Conservation (phyloP, 306 rosid species). For the Ormosia emarginata region DNA sequence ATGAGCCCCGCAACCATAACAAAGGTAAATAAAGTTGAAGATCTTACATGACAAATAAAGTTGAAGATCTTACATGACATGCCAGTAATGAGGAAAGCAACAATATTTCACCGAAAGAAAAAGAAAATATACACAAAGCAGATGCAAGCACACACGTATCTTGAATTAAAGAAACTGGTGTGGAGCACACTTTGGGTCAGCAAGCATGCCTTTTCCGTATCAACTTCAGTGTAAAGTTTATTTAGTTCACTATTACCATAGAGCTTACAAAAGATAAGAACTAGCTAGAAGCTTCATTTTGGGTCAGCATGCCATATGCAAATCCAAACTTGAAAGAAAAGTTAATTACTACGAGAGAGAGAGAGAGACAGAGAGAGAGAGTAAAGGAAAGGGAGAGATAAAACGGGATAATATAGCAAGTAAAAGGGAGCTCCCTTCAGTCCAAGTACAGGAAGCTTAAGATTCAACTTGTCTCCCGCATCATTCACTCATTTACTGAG, state of each 20-base stretch:
- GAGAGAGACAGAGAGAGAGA: too few relatives aligned
- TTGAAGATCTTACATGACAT: neutral
- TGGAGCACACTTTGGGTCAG: neutral
- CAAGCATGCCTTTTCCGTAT: neutral
- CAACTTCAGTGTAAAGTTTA: neutral
- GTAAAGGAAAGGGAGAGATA: too few relatives aligned
- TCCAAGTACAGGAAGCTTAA: conserved; percentile 81
- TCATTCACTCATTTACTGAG: conserved; percentile 91
- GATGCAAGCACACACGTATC: neutral
- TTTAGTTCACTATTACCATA: neutral
- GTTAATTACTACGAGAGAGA: neutral
- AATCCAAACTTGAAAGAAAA: too few relatives aligned
- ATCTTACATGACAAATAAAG: too few relatives aligned
- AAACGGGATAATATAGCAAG: neutral
- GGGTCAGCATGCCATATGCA: neutral
- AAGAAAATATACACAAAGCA: neutral
- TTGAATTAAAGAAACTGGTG: neutral
- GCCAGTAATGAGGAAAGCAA: neutral
- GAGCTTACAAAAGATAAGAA: neutral
- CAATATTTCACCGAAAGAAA: neutral
- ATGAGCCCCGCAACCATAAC: neutral
- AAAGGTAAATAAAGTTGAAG: too few relatives aligned
- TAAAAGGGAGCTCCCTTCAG: conserved; percentile 99
- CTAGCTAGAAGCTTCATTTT: neutral
- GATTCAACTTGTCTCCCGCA: conserved; percentile 89